Evolutionary conservation across 352 stramenopile genomes (phyloP), one percentile per base, ranked within the genome.

Genomic region (Ophiocytium majus): DNA sequence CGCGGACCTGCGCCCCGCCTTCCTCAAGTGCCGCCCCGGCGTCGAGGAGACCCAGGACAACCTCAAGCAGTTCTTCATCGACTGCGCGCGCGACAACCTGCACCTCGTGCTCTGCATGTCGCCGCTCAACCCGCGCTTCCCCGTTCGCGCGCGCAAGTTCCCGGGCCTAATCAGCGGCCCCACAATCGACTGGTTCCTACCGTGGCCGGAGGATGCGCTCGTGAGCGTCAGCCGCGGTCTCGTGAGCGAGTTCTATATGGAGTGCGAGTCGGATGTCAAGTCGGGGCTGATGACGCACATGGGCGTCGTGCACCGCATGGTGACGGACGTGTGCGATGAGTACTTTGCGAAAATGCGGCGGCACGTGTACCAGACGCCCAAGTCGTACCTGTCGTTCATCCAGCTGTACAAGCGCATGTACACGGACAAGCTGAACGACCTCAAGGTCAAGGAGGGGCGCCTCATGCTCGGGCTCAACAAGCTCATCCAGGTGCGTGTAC

Each of bases 101-200:
- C 97, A 99, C 89, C 92, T 99, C 0, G 96, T 99, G 79, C 91
- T 99, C 33, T 99, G 96, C 90, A 99, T 99, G 96, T 99, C 96
- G 66, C 97, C 97, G n/a, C 91, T 99, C 86, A 98, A 98, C 87
- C 93, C 96, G 0, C 98, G 98, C 87, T 99, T 99, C 90, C 94
- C 95, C 0, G 94, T 98, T 17, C 92, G 97, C 23, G 96, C 96
- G 0, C 92, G 96, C 0, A 98, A 99, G 85, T 99, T 99, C 89
- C 97, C 97, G 9, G 95, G 96, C 1, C 91, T 99, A 34, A 98
- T 99, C 81, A 98, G 92, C 74, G 95, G 94, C 0, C 96, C 95
- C n/a, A 99, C 97, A 0, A 99, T 99, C 86, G 97, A 99, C 82
- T 99, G 96, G 96, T 99, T 99, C 91, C 90, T 99, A 63, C 93